Evolutionary conservation across 441 rosid genomes (phyloP).

Genomic region (Erysimum cheiri): DNA sequence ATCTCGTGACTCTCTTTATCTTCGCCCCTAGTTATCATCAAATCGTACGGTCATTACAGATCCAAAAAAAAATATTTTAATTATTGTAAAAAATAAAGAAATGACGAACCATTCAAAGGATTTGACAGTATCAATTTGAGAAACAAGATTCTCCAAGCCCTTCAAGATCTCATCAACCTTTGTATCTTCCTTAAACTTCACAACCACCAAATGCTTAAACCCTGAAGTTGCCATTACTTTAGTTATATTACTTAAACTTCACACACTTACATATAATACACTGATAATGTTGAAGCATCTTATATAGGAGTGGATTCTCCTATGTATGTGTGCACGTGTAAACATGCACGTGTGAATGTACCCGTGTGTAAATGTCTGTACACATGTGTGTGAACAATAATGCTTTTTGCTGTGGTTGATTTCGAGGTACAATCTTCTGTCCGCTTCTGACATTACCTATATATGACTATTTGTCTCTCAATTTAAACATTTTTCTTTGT

Average conservation of each 20-base stretch:
- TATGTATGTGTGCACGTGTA: conserved; percentile 17
- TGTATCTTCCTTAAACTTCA: conserved; percentile 78
- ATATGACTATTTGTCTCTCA: conserved; percentile 37
- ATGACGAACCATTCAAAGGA: conserved; percentile 75
- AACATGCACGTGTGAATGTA: conserved; percentile 36
- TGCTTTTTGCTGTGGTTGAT: conserved; percentile 35
- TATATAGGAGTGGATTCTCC: conserved; percentile 33
- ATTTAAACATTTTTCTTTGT: conserved; percentile 8
- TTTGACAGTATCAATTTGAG: conserved; percentile 77
- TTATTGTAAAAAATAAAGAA: background rate
- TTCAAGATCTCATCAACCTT: conserved; percentile 69
- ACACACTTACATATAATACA: conserved; percentile 12
- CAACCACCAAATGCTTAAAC: conserved; percentile 84
- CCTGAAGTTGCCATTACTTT: conserved; percentile 48
- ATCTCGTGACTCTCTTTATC: conserved; percentile 82
- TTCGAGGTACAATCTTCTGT: conserved; percentile 34
- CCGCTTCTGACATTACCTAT: conserved; percentile 39
- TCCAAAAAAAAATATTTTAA: background rate
- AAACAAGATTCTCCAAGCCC: conserved; percentile 83
- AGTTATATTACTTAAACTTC: conserved; percentile 12
- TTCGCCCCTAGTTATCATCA: conserved; percentile 65
- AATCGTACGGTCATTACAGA: conserved; percentile 21
- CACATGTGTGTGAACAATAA: conserved; percentile 43
- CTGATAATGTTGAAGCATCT: conserved; percentile 23
- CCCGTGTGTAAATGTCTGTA: conserved; percentile 40